These are phyloP conservation scores for Aureobasidium uvarum DNA, from an alignment of 2,329 filamentous ascomycete genomes.

Conservation along the genomic window DNA sequence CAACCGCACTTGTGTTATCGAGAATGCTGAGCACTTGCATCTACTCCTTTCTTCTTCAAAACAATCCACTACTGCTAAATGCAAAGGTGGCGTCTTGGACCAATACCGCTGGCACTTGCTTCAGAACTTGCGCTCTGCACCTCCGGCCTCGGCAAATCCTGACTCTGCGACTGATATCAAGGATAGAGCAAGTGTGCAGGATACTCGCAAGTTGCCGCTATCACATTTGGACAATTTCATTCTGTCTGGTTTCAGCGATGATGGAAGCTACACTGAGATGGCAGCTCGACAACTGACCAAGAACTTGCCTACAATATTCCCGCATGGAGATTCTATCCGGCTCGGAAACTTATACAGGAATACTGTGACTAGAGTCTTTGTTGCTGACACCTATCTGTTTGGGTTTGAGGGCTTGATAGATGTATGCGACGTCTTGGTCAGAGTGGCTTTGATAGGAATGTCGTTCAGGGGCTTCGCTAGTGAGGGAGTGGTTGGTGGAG, in stretches of 20 bases:
- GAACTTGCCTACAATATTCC: neutral
- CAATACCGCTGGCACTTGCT: slow-evolving; percentile 41
- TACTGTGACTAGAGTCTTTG: slow-evolving; percentile 43
- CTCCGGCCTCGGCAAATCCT: slow-evolving; percentile 42
- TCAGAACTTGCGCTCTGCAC: slow-evolving; percentile 42
- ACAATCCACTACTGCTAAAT: neutral
- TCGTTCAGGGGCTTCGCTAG: slow-evolving; percentile 1
- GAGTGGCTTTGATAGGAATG: neutral
- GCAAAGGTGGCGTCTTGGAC: neutral
- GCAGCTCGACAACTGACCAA: neutral
- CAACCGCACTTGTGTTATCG: slow-evolving; percentile 59
- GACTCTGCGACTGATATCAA: slow-evolving; percentile 27
- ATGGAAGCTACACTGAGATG: slow-evolving; percentile 27
- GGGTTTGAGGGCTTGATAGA: slow-evolving; percentile 24
- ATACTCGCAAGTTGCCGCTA: slow-evolving; percentile 41
- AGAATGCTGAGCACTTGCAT: slow-evolving; percentile 54
- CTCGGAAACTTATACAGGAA: slow-evolving; percentile 38
- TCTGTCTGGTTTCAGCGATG: slow-evolving; percentile 26
- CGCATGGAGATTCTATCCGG: too few species aligned
- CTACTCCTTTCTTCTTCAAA: slow-evolving; percentile 38
- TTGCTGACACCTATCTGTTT: slow-evolving; percentile 41
- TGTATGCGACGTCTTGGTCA: slow-evolving; percentile 12
- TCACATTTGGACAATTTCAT: slow-evolving; percentile 46
- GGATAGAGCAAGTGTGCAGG: slow-evolving; percentile 32
- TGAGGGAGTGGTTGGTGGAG: neutral